Conservation (phyloP, 352 stramenopile species). For the Peronospora destructor region DNA sequence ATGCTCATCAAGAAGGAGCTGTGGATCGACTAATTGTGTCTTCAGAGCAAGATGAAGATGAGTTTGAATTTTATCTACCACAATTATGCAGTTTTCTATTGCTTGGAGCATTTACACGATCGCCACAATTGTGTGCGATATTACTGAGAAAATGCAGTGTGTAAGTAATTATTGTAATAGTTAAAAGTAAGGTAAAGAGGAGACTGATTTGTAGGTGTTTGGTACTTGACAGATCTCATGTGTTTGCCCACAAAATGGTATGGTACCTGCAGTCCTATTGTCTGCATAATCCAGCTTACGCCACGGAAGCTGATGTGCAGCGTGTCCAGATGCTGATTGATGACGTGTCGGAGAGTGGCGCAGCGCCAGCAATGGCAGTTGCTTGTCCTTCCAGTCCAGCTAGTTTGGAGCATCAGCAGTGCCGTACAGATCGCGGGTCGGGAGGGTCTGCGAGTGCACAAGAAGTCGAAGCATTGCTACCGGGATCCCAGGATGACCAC, state of each 20-base stretch:
- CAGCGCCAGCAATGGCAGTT: slow-evolving; percentile 36
- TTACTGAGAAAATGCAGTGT: slow-evolving; percentile 72
- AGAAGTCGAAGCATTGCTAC: slow-evolving; percentile 50
- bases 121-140: slow-evolving; percentile 56
- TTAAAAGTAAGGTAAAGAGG: not conserved
- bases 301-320: slow-evolving; percentile 43
- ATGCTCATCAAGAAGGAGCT: slow-evolving; percentile 66
- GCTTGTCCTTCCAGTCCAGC: slow-evolving; percentile 29
- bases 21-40: slow-evolving; percentile 45
- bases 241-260: slow-evolving; percentile 80
- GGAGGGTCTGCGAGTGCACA: slow-evolving; percentile 26
- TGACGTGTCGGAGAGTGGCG: slow-evolving; percentile 57
- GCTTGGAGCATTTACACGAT: slow-evolving; percentile 56
- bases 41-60: slow-evolving; percentile 48
- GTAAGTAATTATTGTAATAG: slow-evolving; percentile 27
- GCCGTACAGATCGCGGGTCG: slow-evolving; percentile 16
- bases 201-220: not conserved
- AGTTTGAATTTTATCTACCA: slow-evolving; percentile 82
- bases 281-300: slow-evolving; percentile 49
- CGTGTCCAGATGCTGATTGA: slow-evolving; percentile 77
- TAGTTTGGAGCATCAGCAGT: slow-evolving; percentile 20
- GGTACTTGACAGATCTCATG: slow-evolving; percentile 47
- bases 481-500: slow-evolving; percentile 45
- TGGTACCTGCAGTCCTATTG: slow-evolving; percentile 83
- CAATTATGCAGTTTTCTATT: slow-evolving; percentile 82